phyloP scores from a whole-genome alignment of 2,329 filamentous ascomycete species.

The Aspergillus sp. region DNA sequence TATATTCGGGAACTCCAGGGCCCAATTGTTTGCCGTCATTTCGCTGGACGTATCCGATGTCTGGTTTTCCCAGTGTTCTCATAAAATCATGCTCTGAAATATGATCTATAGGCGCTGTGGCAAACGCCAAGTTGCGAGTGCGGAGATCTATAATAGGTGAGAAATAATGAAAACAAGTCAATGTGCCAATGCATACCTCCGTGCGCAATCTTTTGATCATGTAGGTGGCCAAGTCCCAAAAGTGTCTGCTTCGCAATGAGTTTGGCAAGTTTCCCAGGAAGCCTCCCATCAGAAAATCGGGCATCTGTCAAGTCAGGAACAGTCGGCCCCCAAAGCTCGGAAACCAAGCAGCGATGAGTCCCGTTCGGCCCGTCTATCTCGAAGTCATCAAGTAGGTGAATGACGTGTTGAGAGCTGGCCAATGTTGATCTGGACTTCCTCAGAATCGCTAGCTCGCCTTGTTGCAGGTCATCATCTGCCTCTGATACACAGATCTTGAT shows the following conservation, averaged over 20 bases:
- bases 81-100: constrained; percentile 18
- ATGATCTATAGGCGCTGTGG: constrained; percentile 14
- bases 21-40: constrained; percentile 22
- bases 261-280: constrained; percentile 44
- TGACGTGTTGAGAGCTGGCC: constrained; percentile 27
- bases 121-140: constrained; percentile 28
- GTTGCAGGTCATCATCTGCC: constrained; percentile 6
- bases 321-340: constrained; percentile 42
- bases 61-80: constrained; percentile 24
- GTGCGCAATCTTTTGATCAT: constrained; percentile 40
- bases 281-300: constrained; percentile 33
- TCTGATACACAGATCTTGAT: constrained; percentile 23
- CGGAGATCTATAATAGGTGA: constrained; percentile 25
- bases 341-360: constrained; percentile 45
- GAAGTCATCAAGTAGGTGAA: constrained; percentile 39
- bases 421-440: constrained; percentile 13
- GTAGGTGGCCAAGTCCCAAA: constrained; percentile 38
- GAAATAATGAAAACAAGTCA: background rate
- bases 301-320: constrained; percentile 37
- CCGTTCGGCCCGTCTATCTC: constrained; percentile 45
- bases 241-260: constrained; percentile 41
- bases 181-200: constrained; percentile 27
- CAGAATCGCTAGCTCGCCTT: constrained; percentile 18
- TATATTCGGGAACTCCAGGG: constrained; percentile 22
- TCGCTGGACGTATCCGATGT: constrained; percentile 22